phyloP scores from a whole-genome alignment of 75 land plant species.

The Pinus tabuliformis region DNA sequence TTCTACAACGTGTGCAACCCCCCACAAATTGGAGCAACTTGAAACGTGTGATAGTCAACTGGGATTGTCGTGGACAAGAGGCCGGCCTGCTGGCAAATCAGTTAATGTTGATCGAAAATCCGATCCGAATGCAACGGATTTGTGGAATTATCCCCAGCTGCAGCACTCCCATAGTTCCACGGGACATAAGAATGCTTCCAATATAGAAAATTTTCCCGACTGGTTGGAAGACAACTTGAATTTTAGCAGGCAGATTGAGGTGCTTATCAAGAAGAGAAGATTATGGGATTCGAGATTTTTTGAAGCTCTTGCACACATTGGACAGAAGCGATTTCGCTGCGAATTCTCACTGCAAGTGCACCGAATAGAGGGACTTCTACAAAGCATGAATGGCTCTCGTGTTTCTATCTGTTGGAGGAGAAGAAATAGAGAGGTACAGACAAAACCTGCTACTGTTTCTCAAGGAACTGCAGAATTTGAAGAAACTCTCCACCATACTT shows the following conservation, averaged over 20 bases:
- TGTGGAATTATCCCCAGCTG: background rate
- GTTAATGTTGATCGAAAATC: too few species aligned
- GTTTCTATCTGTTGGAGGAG: slow-evolving; percentile 65
- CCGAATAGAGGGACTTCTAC: slow-evolving; percentile 66
- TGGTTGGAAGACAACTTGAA: slow-evolving; percentile 23
- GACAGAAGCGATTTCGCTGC: slow-evolving; percentile 61
- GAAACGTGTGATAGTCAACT: too few species aligned
- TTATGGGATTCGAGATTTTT: slow-evolving; percentile 85
- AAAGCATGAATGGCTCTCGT: slow-evolving; percentile 41
- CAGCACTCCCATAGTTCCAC: background rate
- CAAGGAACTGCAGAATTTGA: slow-evolving; percentile 81
- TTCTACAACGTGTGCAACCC: too few species aligned
- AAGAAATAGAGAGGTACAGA: slow-evolving; percentile 37
- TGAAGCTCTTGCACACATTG: slow-evolving; percentile 59
- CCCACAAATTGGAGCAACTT: too few species aligned
- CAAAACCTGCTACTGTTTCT: slow-evolving; percentile 48
- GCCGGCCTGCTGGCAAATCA: too few species aligned
- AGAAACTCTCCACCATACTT: slow-evolving; percentile 58
- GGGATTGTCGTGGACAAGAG: too few species aligned
- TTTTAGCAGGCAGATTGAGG: slow-evolving; percentile 21
- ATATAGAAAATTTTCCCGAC: slow-evolving; percentile 5
- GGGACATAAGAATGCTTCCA: slow-evolving; percentile 9
- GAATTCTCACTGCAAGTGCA: slow-evolving; percentile 76
- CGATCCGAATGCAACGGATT: too few species aligned
- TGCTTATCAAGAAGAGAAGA: slow-evolving; percentile 27